phyloP scores from a whole-genome alignment of 2,329 filamentous ascomycete genomes.

The Ilyonectria robusta region DNA sequence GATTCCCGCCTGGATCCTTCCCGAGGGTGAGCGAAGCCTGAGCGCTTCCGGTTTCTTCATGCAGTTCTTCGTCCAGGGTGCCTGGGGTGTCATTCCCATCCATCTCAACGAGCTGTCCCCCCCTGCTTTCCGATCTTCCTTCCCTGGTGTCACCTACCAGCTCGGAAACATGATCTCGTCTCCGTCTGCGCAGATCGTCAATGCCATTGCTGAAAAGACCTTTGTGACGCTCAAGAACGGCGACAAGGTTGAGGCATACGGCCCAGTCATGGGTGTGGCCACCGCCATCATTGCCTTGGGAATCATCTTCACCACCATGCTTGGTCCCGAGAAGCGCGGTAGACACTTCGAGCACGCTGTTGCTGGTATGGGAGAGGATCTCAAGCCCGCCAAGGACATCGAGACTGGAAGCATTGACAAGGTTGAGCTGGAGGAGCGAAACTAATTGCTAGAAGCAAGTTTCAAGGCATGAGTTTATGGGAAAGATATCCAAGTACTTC shows the following conservation, averaged over 20 bases:
- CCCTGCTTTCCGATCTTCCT: slow-evolving; percentile 77
- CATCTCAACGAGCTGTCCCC: slow-evolving; percentile 83
- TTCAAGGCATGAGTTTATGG: neutral
- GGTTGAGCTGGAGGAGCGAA: slow-evolving; percentile 40
- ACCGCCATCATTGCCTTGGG: slow-evolving; percentile 82
- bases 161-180: slow-evolving; percentile 82
- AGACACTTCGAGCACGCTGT: slow-evolving; percentile 75
- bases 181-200: slow-evolving; percentile 82
- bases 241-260: slow-evolving; percentile 76
- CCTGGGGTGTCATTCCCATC: slow-evolving; percentile 79
- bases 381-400: slow-evolving; percentile 46
- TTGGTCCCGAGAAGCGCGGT: slow-evolving; percentile 83
- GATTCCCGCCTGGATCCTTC: slow-evolving; percentile 80
- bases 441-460: neutral
- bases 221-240: slow-evolving; percentile 69
- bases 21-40: slow-evolving; percentile 70
- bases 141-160: slow-evolving; percentile 81
- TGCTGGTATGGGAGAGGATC: slow-evolving; percentile 52
- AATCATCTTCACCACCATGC: slow-evolving; percentile 75
- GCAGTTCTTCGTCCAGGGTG: slow-evolving; percentile 77
- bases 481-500: neutral
- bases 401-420: slow-evolving; percentile 46
- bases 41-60: slow-evolving; percentile 78
- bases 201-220: slow-evolving; percentile 77
- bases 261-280: slow-evolving; percentile 81